Conservation (phyloP, 768 basidiomycete species). For the Cystobasidium onofrii region DNA sequence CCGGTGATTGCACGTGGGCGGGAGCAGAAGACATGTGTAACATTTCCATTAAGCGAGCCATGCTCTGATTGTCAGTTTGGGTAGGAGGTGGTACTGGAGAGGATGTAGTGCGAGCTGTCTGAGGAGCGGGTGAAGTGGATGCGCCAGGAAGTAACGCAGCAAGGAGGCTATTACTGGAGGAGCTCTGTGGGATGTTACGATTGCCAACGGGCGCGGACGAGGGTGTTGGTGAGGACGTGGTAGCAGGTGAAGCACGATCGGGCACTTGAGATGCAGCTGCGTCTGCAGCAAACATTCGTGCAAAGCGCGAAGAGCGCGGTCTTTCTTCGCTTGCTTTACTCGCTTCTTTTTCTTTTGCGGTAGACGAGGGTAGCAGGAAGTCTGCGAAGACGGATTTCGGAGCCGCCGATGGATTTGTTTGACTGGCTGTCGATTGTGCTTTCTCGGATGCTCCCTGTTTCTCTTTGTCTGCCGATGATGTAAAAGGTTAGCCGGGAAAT, state of each 20-base stretch:
- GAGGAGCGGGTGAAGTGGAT: neutral
- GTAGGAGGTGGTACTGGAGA: neutral
- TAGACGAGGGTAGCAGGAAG: conserved; percentile 4
- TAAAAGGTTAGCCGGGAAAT: neutral
- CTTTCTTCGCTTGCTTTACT: conserved; percentile 1
- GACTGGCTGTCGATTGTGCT: neutral
- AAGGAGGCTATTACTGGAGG: neutral
- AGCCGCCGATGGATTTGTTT: neutral
- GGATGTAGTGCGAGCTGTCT: neutral
- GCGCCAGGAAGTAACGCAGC: neutral
- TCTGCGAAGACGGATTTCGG: conserved; percentile 27
- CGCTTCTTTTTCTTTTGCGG: neutral
- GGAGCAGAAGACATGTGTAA: conserved; percentile 32
- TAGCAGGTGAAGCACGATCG: neutral
- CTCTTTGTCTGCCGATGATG: neutral
- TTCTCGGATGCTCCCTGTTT: neutral
- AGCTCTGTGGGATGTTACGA: neutral
- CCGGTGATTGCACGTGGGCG: neutral
- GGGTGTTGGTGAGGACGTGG: neutral
- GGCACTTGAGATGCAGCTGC: neutral
- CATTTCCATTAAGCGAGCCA: conserved; percentile 34
- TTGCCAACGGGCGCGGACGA: neutral
- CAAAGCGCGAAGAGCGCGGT: conserved; percentile 22
- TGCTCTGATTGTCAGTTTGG: conserved; percentile 21
- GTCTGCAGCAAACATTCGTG: conserved; percentile 3